phyloP scores from a whole-genome alignment of 2,329 filamentous ascomycete genomes.

The Trichoderma semiorbis region DNA sequence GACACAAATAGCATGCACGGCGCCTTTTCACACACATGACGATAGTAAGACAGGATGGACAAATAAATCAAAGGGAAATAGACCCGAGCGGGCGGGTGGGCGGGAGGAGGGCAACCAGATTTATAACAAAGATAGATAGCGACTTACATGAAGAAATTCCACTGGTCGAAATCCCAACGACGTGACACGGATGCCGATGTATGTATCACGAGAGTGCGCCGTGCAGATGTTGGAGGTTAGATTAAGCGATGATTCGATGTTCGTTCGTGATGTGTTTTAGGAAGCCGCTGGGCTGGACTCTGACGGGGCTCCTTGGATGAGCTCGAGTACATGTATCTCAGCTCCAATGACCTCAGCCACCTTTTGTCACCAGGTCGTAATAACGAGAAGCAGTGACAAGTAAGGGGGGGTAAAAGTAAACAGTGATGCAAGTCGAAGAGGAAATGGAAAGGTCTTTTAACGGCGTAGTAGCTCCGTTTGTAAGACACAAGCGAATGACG shows the following conservation, averaged over 20 bases:
- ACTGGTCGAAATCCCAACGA: background rate
- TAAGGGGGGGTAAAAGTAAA: background rate
- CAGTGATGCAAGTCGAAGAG: background rate
- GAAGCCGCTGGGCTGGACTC: background rate
- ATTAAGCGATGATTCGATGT: constrained; percentile 13
- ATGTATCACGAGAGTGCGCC: background rate
- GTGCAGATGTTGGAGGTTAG: constrained; percentile 10
- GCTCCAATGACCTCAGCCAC: background rate
- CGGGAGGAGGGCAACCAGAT: background rate
- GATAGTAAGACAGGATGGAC: background rate
- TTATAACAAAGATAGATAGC: background rate
- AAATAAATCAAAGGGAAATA: background rate
- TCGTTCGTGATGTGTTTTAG: background rate
- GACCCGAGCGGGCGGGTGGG: background rate
- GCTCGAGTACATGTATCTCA: background rate
- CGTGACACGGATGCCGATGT: constrained; percentile 5
- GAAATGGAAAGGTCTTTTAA: background rate
- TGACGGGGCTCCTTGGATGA: background rate
- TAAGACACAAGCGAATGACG: background rate
- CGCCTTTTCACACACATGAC: constrained; percentile 7
- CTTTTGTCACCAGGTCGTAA: background rate
- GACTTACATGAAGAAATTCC: constrained; percentile 16
- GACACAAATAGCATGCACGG: background rate
- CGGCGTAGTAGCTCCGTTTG: background rate
- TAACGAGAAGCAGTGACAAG: background rate